Percentiles rank a stretch among this genome's conserved stretches.
Conservation (phyloP, 805 yeast species). For the Zygoascus tannicola region DNA sequence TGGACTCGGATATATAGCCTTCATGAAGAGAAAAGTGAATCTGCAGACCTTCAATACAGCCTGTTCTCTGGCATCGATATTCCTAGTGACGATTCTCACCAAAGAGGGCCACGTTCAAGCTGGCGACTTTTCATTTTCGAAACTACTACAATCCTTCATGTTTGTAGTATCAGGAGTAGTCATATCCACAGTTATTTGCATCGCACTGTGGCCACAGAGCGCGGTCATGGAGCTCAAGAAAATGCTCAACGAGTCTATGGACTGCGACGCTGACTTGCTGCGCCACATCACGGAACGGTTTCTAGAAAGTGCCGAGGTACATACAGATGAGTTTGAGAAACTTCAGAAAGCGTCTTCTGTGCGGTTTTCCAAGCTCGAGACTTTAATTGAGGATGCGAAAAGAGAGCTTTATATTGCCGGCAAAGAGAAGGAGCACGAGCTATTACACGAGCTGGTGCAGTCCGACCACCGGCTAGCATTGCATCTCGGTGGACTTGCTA, state of each 20-base stretch:
- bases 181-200: constrained; percentile 52
- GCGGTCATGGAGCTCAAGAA: constrained; percentile 41
- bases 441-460: constrained; percentile 39
- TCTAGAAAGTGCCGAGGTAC: constrained; percentile 38
- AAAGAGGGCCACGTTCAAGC: constrained; percentile 63
- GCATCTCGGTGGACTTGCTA: constrained; percentile 56
- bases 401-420: constrained; percentile 53
- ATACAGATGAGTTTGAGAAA: constrained; percentile 24
- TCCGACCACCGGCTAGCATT: constrained; percentile 44
- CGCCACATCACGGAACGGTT: constrained; percentile 41
- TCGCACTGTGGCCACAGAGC: constrained; percentile 52
- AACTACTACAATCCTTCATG: constrained; percentile 43
- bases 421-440: constrained; percentile 41
- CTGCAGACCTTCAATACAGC: constrained; percentile 72
- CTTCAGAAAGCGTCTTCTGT: constrained; percentile 33
- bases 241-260: constrained; percentile 42
- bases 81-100: constrained; percentile 58
- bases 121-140: constrained; percentile 45
- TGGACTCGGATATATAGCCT: constrained; percentile 59
- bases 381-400: constrained; percentile 46
- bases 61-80: constrained; percentile 65
- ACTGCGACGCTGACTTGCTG: constrained; percentile 42
- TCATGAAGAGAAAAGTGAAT: constrained; percentile 55
- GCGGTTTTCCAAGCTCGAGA: constrained; percentile 33
- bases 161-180: constrained; percentile 55